Conservation (phyloP, 2,329 filamentous ascomycete species). For the Xylaria sp. region DNA sequence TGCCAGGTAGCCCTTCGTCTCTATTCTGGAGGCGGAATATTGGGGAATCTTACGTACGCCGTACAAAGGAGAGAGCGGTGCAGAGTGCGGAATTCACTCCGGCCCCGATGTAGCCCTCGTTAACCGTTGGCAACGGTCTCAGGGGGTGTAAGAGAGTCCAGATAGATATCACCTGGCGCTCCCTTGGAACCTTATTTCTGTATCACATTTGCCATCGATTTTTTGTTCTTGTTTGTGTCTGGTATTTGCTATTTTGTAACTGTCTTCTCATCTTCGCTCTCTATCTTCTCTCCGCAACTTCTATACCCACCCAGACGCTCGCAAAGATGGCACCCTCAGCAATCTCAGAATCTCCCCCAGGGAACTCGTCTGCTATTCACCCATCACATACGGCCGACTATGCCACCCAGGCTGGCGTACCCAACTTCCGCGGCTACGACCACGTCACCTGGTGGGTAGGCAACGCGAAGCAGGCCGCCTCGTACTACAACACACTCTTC, state of each 20-base stretch:
- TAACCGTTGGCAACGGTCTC: slow-evolving; percentile 27
- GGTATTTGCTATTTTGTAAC: not conserved
- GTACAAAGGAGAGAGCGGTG: not conserved
- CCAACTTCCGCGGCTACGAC: slow-evolving; percentile 81
- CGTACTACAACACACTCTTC: slow-evolving; percentile 86
- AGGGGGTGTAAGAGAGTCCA: slow-evolving; percentile 38
- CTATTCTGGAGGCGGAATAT: slow-evolving; percentile 4
- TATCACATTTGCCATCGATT: not conserved
- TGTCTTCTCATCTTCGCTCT: not conserved
- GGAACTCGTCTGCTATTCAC: slow-evolving; percentile 45
- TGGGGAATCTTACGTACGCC: slow-evolving; percentile 8
- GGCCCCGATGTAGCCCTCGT: slow-evolving; percentile 28
- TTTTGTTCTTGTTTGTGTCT: not conserved
- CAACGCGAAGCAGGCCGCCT: slow-evolving; percentile 92
- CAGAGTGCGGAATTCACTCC: slow-evolving; percentile 33
- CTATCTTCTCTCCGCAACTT: not conserved
- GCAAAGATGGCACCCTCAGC: slow-evolving; percentile 63
- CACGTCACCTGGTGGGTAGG: slow-evolving; percentile 96
- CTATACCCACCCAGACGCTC: slow-evolving; percentile 8
- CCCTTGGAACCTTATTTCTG: not conserved
- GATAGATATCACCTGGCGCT: not conserved
- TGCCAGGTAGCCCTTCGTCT: no score
- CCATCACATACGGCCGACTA: slow-evolving; percentile 53
- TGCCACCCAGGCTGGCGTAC: slow-evolving; percentile 52
- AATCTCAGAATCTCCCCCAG: slow-evolving; percentile 52